Base-by-base conservation (phyloP, 768 basidiomycete genomes). In the Phaeotremella skinneri region DNA sequence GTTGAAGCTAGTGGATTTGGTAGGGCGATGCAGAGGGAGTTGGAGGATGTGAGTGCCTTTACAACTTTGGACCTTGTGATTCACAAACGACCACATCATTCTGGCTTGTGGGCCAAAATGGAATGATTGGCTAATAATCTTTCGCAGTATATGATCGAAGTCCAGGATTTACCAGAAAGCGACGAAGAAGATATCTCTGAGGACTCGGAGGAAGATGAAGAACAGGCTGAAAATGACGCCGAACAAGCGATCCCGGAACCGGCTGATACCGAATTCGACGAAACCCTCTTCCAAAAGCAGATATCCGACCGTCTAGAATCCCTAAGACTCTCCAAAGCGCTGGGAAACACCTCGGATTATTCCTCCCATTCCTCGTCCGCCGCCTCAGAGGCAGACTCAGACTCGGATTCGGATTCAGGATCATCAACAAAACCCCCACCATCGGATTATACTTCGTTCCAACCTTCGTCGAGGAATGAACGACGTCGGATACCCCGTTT, bases 1-100 rank as follows among this genome's bases (percentile, higher is more conserved):
- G 93, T 97, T 4, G 88, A 88, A 49, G 96, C 96, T 2, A 94
- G 91, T 80, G 94, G 94, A 25, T 97, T 94, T 77, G 85, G 85
- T 60, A 82, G 87, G 66, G 87, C 86, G 69, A 87, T 94, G 72
- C 85, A 89, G 82, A 84, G 85, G 70, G 79, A 83, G 41, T 79
- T 97, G 55, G 90, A 92, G 78, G 86, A 91, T 81, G 93, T 93
- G 60, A 70, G 84, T 68, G 4, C 30, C 27, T 4, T 42, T 17
- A 20, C 42, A 20, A 53, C 26, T 34, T 31, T 66, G 63, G 63
- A 53, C 45, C 58, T 76, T 69, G n/a, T n/a, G n/a, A n/a, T n/a
- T n/a, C n/a, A n/a, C n/a, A n/a, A n/a, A n/a, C n/a, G n/a, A n/a
- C n/a, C n/a, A n/a, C n/a, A n/a, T n/a, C n/a, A n/a, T n/a, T n/a